Conservation (phyloP, 2,329 filamentous ascomycete genomes). For the Ophiostoma ips region DNA sequence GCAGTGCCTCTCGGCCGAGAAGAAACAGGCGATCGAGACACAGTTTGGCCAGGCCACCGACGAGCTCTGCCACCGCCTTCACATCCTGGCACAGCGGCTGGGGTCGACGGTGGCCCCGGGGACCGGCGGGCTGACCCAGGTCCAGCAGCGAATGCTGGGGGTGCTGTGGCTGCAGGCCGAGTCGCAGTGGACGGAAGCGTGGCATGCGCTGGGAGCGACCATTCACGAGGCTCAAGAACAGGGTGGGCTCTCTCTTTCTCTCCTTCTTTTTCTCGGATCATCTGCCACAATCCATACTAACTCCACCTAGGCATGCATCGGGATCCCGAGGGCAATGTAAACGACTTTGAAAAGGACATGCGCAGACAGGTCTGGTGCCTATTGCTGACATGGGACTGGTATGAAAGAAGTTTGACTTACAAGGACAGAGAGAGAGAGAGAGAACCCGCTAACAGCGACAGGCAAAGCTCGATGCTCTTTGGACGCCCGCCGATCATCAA, state of each 20-base stretch:
- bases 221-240: constrained; percentile 35
- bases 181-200: constrained; percentile 31
- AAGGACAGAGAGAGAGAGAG: too few relatives aligned
- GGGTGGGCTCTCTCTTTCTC: constrained; percentile 18
- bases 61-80: neutral
- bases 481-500: constrained; percentile 31
- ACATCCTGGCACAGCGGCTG: constrained; percentile 17
- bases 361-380: constrained; percentile 31
- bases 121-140: constrained; percentile 28
- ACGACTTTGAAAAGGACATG: constrained; percentile 33
- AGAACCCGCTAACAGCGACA: constrained; percentile 2
- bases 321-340: constrained; percentile 21
- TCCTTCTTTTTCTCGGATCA: neutral
- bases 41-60: constrained; percentile 13
- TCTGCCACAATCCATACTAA: neutral
- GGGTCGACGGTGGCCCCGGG: constrained; percentile 28
- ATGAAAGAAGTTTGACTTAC: neutral
- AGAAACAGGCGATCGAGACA: constrained; percentile 27
- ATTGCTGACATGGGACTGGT: constrained; percentile 35
- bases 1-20: constrained; percentile 25
- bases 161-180: constrained; percentile 33
- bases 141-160: constrained; percentile 35
- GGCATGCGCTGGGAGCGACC: constrained; percentile 30
- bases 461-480: constrained; percentile 28
- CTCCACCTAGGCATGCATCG: constrained; percentile 25